These are phyloP conservation scores for Colletotrichum liriopes DNA, from an alignment of 2,329 filamentous ascomycete species.

Conservation along the genomic window DNA sequence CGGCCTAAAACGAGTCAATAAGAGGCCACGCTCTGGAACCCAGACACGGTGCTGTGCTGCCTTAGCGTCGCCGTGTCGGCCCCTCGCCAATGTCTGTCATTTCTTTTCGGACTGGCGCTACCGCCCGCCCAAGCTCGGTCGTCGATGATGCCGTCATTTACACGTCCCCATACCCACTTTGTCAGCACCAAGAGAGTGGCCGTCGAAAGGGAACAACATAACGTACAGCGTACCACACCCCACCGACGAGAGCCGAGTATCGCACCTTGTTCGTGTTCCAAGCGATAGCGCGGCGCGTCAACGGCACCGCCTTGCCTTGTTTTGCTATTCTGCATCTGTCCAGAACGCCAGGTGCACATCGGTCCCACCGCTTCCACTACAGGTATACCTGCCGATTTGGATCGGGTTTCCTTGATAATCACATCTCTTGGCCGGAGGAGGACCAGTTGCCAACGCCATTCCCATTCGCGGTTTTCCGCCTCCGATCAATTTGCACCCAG, in stretches of 20 bases:
- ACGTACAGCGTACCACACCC: not conserved
- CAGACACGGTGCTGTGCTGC: not conserved
- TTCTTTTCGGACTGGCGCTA: slow-evolving; percentile 5
- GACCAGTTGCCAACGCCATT: not conserved
- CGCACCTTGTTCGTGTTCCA: not conserved
- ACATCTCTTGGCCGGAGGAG: not conserved
- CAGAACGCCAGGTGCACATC: not conserved
- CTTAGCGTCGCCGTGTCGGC: slow-evolving; percentile 19
- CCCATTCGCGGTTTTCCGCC: not conserved
- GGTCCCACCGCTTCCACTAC: too few relatives aligned
- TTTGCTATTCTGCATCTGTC: not conserved
- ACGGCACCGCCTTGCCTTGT: too few relatives aligned
- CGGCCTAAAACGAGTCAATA: slow-evolving; percentile 27
- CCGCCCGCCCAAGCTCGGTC: not conserved
- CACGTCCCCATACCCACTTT: slow-evolving; percentile 24
- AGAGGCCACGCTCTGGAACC: not conserved
- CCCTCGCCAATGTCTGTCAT: slow-evolving; percentile 4
- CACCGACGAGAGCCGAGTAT: not conserved
- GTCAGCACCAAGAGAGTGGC: not conserved
- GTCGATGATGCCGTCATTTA: slow-evolving; percentile 31
- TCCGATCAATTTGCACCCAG: not conserved
- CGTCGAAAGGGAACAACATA: not conserved
- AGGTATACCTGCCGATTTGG: not conserved
- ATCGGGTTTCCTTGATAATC: not conserved
- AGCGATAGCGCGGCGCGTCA: too few relatives aligned